Evolutionary conservation across 1,284 basidiomycete genomes (phyloP).

Genomic region (Pisolithus thermaeus): DNA sequence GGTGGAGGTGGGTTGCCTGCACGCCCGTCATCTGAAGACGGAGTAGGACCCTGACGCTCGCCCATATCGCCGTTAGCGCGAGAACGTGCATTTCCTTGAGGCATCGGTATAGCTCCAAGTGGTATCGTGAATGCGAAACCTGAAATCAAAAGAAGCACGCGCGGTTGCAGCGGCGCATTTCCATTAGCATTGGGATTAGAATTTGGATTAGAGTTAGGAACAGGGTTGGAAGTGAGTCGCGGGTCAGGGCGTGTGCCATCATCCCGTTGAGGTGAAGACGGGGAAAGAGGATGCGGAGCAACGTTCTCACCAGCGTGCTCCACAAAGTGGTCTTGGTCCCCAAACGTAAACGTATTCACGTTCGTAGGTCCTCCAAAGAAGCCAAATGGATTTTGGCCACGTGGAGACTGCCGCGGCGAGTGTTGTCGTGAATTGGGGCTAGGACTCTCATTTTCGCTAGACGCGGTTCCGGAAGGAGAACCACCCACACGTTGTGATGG

Average conservation of each 20-base stretch:
- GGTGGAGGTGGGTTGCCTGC: background rate
- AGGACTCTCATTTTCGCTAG: background rate
- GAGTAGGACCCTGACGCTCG: background rate
- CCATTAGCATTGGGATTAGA: constrained; percentile 12
- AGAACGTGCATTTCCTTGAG: background rate
- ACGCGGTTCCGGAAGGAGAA: background rate
- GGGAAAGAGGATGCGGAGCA: background rate
- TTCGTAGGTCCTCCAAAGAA: constrained; percentile 13
- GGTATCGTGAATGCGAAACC: constrained; percentile 29
- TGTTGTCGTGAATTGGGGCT: constrained; percentile 12
- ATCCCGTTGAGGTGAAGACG: background rate
- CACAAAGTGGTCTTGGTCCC: constrained; percentile 11
- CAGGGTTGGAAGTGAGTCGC: constrained; percentile 8
- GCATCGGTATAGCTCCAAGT: constrained; percentile 13
- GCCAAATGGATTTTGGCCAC: background rate
- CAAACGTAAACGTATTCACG: constrained; percentile 20
- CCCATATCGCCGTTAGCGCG: background rate
- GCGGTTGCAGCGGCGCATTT: constrained; percentile 7
- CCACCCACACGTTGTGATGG: constrained; percentile 43
- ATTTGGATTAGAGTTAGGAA: constrained; percentile 15
- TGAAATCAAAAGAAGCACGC: constrained; percentile 21
- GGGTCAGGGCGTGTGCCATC: background rate
- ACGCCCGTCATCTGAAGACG: constrained; percentile 4
- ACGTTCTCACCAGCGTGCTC: constrained; percentile 26
- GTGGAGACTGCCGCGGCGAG: constrained; percentile 13